phyloP scores from a whole-genome alignment of 148 eudicot species.

The Rhododendron ovatum region DNA sequence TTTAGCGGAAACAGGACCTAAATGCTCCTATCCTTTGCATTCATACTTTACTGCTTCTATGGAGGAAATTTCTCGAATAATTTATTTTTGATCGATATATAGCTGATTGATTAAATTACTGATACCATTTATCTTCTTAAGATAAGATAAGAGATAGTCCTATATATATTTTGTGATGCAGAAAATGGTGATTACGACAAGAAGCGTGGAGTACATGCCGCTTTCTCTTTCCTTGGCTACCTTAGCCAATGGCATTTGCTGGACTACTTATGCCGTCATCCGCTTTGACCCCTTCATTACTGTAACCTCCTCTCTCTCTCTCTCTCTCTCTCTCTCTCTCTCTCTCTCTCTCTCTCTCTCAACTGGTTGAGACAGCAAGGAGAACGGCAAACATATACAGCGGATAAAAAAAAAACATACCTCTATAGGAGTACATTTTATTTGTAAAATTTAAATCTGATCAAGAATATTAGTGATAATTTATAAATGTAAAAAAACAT shows the following conservation, averaged over 20 bases:
- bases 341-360: neutral
- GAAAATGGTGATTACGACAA: conserved; percentile 81
- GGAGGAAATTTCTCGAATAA: neutral
- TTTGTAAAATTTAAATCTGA: too few species aligned
- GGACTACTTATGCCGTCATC: conserved; percentile 71
- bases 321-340: neutral
- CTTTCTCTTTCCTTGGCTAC: conserved; percentile 62
- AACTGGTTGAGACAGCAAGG: neutral
- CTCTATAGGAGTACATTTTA: neutral
- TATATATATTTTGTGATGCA: conserved; percentile 21
- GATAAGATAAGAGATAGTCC: neutral
- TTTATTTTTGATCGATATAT: neutral
- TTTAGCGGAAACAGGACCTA: too few species aligned
- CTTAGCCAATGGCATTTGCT: conserved; percentile 67
- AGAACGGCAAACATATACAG: neutral
- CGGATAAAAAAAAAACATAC: too few species aligned
- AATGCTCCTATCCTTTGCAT: too few species aligned
- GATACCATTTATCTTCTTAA: neutral
- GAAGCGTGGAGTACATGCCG: conserved; percentile 93
- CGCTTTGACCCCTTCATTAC: conserved; percentile 64
- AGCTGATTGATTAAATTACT: neutral
- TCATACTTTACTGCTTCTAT: too few species aligned
- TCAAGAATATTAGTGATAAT: too few species aligned
- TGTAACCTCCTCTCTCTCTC: too few species aligned
- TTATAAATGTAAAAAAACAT: too few species aligned